Base-by-base conservation (phyloP, 1,284 basidiomycete species). In the Porogramme epimiltina region DNA sequence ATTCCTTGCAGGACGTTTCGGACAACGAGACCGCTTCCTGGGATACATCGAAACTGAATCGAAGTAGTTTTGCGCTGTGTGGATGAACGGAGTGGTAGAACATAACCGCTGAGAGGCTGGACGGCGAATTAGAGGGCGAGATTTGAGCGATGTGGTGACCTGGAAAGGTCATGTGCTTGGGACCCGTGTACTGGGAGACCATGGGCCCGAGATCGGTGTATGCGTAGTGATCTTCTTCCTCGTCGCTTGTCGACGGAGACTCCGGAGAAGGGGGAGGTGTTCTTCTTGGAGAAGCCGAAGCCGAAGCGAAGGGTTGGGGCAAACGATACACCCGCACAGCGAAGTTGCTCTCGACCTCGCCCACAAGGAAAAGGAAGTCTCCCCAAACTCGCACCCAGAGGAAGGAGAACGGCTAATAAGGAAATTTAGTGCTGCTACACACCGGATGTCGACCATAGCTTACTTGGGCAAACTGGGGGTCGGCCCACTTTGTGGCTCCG, bases 391-490 rank as follows among this genome's bases (percentile, higher is more conserved):
- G 55, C 19, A 68, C 61, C 52, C 62, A 65, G 10, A 69, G 39
- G 46, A 62, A 62, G 9, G 62, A 62, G 49, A 69, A 64, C 8
- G 61, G 53, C 67, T 69, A 47, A 18, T 24, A n/a, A 45, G 39
- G 28, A 18, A 54, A 22, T 13, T 2, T 37, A 38, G 8, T 40
- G 16, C 16, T 4, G 19, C n/a, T n/a, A 37, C 9, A 37, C 34
- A 44, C 26, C n/a, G n/a, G n/a, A n/a, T n/a, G n/a, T n/a, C n/a
- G n/a, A 45, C 8, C 16, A 37, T 38, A 11, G 52, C 70, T 53
- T 45, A 73, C 73, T 60, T 69, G 59, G 15, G 66, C 61, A 31
- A 68, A 61, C 5, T 55, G 24, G 1, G 72, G 67, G 47, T 72
- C 60, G 10, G 73, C 56, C 47, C 69, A 61, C 47, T 62, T 60